A percentile compares a stretch with the other conserved stretches of the same genome.
These are phyloP conservation scores for Juncus effusus DNA, from an alignment of 176 grass and related monocot genomes.

Conservation along the genomic window DNA sequence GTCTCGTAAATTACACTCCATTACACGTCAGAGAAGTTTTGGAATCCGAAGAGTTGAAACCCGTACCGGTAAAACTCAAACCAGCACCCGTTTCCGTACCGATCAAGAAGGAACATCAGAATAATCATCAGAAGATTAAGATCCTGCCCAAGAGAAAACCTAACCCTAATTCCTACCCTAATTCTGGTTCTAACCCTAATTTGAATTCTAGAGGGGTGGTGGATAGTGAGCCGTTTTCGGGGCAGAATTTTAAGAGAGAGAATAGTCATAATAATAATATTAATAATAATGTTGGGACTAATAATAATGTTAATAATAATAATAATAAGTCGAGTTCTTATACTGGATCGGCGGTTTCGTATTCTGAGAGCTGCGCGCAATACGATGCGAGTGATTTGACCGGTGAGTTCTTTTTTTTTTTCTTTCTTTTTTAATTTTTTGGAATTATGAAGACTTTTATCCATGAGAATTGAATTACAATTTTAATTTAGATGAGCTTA, in stretches of 20 bases:
- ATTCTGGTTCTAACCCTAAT: conserved; percentile 27
- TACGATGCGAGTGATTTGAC: conserved; percentile 74
- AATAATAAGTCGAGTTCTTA: conserved; percentile 42
- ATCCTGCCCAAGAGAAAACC: conserved; percentile 50
- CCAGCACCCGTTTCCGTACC: conserved; percentile 3
- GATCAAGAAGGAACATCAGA: background rate
- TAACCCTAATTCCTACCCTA: conserved; percentile 29
- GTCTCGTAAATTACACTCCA: conserved; percentile 82
- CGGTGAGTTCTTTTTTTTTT: conserved; percentile 28
- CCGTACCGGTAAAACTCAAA: conserved; percentile 43
- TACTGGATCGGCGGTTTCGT: conserved; percentile 73
- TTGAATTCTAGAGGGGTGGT: conserved; percentile 21
- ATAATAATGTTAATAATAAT: conserved; percentile 46
- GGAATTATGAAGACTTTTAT: no score
- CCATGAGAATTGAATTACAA: no score
- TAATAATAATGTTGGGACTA: conserved; percentile 37
- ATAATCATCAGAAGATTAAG: conserved; percentile 29
- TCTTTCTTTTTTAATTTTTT: conserved; percentile 5
- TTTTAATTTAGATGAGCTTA: no score
- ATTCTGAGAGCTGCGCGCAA: conserved; percentile 75
- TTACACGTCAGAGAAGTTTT: conserved; percentile 64
- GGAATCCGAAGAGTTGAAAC: conserved; percentile 55
- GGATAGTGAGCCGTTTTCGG: conserved; percentile 59
- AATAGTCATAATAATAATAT: conserved; percentile 45
- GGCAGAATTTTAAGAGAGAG: conserved; percentile 75